phyloP scores from a whole-genome alignment of 192 early-diverging fungal genomes.

The Mortierella claussenii region DNA sequence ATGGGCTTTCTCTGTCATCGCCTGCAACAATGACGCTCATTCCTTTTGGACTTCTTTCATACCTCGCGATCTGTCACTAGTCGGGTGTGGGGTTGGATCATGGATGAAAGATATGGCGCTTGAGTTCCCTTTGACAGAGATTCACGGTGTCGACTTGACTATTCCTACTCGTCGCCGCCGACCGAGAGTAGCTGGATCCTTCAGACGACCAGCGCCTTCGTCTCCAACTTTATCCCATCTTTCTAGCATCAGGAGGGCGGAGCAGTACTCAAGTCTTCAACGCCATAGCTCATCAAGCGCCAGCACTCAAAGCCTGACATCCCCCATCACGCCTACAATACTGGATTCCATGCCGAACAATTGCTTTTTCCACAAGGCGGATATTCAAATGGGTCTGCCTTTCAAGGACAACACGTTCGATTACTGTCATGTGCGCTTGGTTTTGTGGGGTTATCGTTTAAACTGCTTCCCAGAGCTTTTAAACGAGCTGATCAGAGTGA shows the following conservation, averaged over 20 bases:
- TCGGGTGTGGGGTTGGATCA: slow-evolving; percentile 36
- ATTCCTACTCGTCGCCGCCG: slow-evolving; percentile 39
- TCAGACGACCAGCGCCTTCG: too few relatives aligned
- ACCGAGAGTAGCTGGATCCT: neutral
- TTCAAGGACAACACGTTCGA: slow-evolving; percentile 62
- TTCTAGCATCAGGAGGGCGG: neutral
- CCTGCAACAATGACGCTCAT: neutral
- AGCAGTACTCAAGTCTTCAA: neutral
- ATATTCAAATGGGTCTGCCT: slow-evolving; percentile 51
- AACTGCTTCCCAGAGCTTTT: slow-evolving; percentile 42
- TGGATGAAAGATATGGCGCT: slow-evolving; percentile 55
- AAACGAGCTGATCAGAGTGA: slow-evolving; percentile 47
- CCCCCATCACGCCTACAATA: neutral
- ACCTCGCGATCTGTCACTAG: slow-evolving; percentile 1
- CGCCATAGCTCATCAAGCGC: neutral
- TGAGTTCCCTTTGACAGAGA: slow-evolving; percentile 45
- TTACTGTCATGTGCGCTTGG: slow-evolving; percentile 49
- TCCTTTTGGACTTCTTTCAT: neutral
- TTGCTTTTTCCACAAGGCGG: slow-evolving; percentile 54
- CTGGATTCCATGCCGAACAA: slow-evolving; percentile 53
- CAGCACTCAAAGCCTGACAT: too few relatives aligned
- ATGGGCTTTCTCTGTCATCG: neutral
- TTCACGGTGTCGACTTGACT: slow-evolving; percentile 40
- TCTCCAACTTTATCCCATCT: neutral
- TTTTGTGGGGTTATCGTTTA: slow-evolving; percentile 42